phyloP scores from a whole-genome alignment of 2,329 filamentous ascomycete species.

The Xylaria sp. region DNA sequence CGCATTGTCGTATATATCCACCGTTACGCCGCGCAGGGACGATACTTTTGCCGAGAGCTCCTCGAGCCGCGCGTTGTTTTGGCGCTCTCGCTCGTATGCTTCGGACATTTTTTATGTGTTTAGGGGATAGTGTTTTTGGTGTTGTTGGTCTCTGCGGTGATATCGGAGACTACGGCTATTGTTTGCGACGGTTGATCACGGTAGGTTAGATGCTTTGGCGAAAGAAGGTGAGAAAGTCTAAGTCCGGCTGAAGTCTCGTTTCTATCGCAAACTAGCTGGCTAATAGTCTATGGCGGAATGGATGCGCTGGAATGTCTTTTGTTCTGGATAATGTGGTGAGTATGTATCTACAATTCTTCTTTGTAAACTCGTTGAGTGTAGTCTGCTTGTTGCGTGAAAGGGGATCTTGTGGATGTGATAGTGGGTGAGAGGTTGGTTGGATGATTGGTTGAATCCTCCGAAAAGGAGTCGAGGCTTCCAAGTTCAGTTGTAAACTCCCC shows the following conservation, averaged over 20 bases:
- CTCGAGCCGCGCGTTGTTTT: constrained; percentile 95
- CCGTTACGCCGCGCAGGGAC: constrained; percentile 89
- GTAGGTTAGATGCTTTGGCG: constrained; percentile 1
- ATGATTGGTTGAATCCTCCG: constrained; percentile 19
- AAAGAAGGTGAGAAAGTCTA: constrained; percentile 2
- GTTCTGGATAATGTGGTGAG: not conserved
- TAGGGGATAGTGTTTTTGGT: not conserved
- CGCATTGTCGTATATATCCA: constrained; percentile 98
- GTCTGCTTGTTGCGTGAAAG: constrained; percentile 10
- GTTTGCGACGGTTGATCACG: not conserved
- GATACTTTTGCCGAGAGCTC: constrained; percentile 92
- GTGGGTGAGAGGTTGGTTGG: constrained; percentile 14
- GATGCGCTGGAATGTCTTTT: not conserved
- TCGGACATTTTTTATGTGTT: constrained; percentile 68
- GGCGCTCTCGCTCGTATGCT: constrained; percentile 81
- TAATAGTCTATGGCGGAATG: constrained; percentile 1
- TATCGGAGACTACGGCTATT: not conserved
- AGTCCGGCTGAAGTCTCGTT: not conserved
- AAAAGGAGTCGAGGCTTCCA: constrained; percentile 30
- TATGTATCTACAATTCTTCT: not conserved
- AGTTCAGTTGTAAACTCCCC: not conserved
- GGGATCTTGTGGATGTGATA: constrained; percentile 7
- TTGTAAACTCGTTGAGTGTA: constrained; percentile 6
- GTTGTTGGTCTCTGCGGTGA: not conserved
- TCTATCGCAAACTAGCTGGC: constrained; percentile 4